A percentile compares a stretch with the other conserved stretches of the same genome.
These are phyloP conservation scores for Citrus sinensis DNA, from an alignment of 345 rosid species.

Conservation along the genomic window DVS_A1.0 CM039163.1:9063001-9063500, in stretches of 20 bases:
- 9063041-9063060: constrained; percentile 32
- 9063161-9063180: too few species aligned
- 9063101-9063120: not conserved
- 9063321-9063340: constrained; percentile 41
- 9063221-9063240: not conserved
- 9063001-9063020: constrained; percentile 27
- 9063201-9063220: too few species aligned
- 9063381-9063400: constrained; percentile 31
- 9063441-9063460: not conserved
- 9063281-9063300: constrained; percentile 37
- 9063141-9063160: too few species aligned
- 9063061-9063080: constrained; percentile 24
- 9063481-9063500: not conserved
- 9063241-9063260: not conserved
- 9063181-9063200: too few species aligned
- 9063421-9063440: not conserved
- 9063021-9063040: constrained; percentile 34
- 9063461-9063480: not conserved
- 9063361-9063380: constrained; percentile 31
- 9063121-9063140: not conserved
- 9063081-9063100: constrained; percentile 36
- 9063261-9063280: not conserved
- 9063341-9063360: constrained; percentile 39
- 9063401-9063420: not conserved
- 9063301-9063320: constrained; percentile 47